Conservation (phyloP, 805 yeast species). For the Debaryomyces tyrocola region DNA sequence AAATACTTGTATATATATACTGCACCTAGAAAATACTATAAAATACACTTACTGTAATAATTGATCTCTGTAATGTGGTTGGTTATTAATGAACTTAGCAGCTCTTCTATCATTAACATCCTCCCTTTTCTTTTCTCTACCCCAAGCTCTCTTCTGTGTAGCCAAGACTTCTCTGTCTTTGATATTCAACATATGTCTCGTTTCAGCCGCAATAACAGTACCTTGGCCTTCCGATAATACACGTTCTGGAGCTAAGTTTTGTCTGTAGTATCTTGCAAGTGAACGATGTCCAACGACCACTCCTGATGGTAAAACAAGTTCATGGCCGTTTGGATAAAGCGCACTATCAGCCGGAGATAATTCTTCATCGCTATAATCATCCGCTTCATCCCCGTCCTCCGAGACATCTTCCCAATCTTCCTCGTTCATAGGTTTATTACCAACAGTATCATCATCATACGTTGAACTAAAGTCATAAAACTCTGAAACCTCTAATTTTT, state of each 20-base stretch:
- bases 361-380: constrained; percentile 25
- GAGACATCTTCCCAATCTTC: constrained; percentile 46
- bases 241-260: constrained; percentile 44
- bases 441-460: constrained; percentile 34
- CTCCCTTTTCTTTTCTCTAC: constrained; percentile 49
- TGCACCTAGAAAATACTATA: neutral
- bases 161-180: constrained; percentile 42
- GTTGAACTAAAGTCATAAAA: constrained; percentile 83
- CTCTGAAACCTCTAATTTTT: constrained; percentile 70
- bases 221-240: constrained; percentile 48
- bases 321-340: constrained; percentile 34
- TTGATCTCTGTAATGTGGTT: constrained; percentile 61
- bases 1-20: neutral
- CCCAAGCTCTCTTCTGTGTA: constrained; percentile 59
- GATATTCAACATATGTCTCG: constrained; percentile 47
- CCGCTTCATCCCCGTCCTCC: constrained; percentile 22
- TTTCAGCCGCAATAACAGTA: constrained; percentile 49
- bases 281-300: constrained; percentile 44
- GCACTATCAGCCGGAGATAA: constrained; percentile 25
- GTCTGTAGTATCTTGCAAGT: constrained; percentile 43
- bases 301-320: constrained; percentile 44
- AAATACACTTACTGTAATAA: constrained; percentile 26
- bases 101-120: constrained; percentile 58
- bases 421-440: constrained; percentile 7
- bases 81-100: constrained; percentile 72